Evolutionary conservation across 805 yeast genomes (phyloP).

Genomic region (Kuraishia capsulata): DNA sequence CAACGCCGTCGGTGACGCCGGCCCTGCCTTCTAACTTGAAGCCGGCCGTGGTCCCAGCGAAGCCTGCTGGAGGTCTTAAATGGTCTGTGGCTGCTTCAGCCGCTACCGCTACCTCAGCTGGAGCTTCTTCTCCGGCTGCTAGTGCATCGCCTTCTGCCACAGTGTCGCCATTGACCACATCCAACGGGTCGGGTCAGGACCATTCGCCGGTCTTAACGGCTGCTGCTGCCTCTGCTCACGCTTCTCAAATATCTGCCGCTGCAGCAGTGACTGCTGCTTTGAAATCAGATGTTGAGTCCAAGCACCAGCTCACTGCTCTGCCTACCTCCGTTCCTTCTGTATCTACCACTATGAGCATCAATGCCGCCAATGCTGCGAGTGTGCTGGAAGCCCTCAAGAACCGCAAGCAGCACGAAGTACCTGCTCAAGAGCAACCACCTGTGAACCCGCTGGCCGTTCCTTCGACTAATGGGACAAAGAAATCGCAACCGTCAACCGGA

Average conservation of each 20-base stretch:
- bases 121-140: slow-evolving; percentile 4
- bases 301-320: too few species aligned
- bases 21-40: slow-evolving; percentile 15
- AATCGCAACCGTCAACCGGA: too few species aligned
- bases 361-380: slow-evolving; percentile 26
- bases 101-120: slow-evolving; percentile 3
- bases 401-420: slow-evolving; percentile 13
- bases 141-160: not conserved
- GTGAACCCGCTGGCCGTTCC: not conserved
- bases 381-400: slow-evolving; percentile 25
- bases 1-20: slow-evolving; percentile 5
- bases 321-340: not conserved
- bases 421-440: slow-evolving; percentile 9
- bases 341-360: slow-evolving; percentile 13
- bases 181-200: too few species aligned
- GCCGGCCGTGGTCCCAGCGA: slow-evolving; percentile 26
- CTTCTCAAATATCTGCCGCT: not conserved
- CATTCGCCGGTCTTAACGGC: slow-evolving; percentile 8
- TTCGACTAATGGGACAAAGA: slow-evolving; percentile 3
- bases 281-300: slow-evolving; percentile 1
- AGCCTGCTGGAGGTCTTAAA: slow-evolving; percentile 19
- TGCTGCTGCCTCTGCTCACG: slow-evolving; percentile 9
- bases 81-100: slow-evolving; percentile 25
- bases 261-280: not conserved
- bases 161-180: too few species aligned